Evolutionary conservation across 2,329 filamentous ascomycete genomes (phyloP).

Genomic region (Nemania sp.): DNA sequence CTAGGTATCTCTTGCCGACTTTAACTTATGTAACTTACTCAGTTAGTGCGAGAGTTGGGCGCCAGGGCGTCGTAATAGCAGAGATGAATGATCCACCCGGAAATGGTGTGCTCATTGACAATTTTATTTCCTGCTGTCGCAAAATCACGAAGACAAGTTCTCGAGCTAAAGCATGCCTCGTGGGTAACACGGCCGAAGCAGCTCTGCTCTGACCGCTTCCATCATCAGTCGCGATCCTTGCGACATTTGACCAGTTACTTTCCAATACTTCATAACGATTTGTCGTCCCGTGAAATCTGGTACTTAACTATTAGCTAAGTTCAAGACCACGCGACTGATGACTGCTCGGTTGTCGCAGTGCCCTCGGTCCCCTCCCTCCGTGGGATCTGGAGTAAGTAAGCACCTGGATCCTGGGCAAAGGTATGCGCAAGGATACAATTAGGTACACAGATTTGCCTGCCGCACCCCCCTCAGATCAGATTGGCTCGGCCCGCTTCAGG

Average conservation of each 20-base stretch:
- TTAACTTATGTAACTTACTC: background rate
- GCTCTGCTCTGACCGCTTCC: slow-evolving; percentile 16
- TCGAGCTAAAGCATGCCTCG: background rate
- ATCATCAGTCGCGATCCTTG: slow-evolving; percentile 19
- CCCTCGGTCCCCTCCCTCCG: background rate
- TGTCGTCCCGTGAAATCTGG: slow-evolving; percentile 10
- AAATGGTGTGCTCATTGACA: slow-evolving; percentile 4
- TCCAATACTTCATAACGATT: background rate
- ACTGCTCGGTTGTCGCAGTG: background rate
- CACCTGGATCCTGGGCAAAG: too few relatives aligned
- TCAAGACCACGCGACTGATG: slow-evolving; percentile 3
- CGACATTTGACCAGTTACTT: slow-evolving; percentile 14
- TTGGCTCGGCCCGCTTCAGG: slow-evolving; percentile 1
- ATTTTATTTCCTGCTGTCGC: slow-evolving; percentile 19
- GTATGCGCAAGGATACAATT: too few relatives aligned
- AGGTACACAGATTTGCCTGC: background rate
- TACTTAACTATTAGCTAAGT: slow-evolving; percentile 28
- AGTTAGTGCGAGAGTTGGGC: slow-evolving; percentile 3
- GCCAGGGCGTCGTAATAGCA: background rate
- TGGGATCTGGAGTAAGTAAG: background rate
- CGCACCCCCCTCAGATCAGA: background rate
- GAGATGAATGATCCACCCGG: slow-evolving; percentile 3
- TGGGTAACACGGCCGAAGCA: slow-evolving; percentile 7
- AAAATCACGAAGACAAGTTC: slow-evolving; percentile 8
- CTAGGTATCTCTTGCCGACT: background rate